Evolutionary conservation across 1,284 basidiomycete genomes (phyloP).

Genomic region (Schizophyllum amplum): DNA sequence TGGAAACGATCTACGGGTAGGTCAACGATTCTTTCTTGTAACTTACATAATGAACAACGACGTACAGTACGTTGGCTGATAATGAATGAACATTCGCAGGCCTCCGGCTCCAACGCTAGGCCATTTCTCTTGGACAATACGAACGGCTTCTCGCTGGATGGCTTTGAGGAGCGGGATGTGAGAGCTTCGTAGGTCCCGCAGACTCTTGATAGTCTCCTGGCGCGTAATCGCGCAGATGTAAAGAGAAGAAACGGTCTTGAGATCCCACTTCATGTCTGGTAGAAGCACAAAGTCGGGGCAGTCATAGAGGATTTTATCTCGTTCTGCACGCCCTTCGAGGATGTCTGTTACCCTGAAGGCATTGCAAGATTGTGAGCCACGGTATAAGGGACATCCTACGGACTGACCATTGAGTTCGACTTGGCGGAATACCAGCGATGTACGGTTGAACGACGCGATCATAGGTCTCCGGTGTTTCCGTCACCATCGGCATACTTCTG

Average conservation of each 20-base stretch:
- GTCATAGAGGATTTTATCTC: constrained; percentile 66
- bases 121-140: constrained; percentile 53
- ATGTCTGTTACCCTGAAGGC: constrained; percentile 81
- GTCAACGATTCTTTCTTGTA: not conserved
- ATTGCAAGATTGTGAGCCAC: not conserved
- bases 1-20: constrained; percentile 80
- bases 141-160: constrained; percentile 52
- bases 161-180: constrained; percentile 67
- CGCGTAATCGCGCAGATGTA: constrained; percentile 72
- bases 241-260: constrained; percentile 57
- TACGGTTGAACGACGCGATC: constrained; percentile 67
- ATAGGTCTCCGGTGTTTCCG: constrained; percentile 77
- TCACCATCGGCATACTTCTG: constrained; percentile 70
- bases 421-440: constrained; percentile 64
- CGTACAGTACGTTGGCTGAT: constrained; percentile 95
- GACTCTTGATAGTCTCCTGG: constrained; percentile 46
- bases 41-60: constrained; percentile 10
- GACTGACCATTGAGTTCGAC: constrained; percentile 74
- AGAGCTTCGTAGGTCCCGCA: constrained; percentile 59
- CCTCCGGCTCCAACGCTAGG: constrained; percentile 43
- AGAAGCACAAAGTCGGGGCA: constrained; percentile 75
- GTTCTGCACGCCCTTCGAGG: constrained; percentile 73
- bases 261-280: constrained; percentile 95
- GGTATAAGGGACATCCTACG: not conserved
- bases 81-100: constrained; percentile 84